These are phyloP conservation scores for Paraurostyla sp. DNA, from an alignment of 73 alveolate genomes.

Conservation along the genomic window DNA sequence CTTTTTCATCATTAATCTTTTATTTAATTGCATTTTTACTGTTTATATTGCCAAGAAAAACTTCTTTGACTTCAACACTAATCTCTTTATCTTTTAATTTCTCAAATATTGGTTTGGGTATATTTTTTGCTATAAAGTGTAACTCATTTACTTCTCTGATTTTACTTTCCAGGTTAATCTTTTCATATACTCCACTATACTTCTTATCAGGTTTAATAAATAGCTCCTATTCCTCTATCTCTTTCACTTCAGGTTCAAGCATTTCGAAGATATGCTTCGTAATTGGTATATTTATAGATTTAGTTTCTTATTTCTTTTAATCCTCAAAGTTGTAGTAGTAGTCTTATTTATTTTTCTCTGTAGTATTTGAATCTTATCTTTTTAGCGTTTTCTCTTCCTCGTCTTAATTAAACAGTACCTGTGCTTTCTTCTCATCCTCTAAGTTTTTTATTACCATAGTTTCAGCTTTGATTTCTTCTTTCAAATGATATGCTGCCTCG, in stretches of 20 bases:
- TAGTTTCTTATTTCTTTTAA: not conserved
- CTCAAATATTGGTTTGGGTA: too few species aligned
- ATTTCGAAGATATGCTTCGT: too few species aligned
- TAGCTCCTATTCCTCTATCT: too few species aligned
- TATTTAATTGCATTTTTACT: too few species aligned
- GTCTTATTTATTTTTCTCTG: not conserved
- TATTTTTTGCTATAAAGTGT: not conserved
- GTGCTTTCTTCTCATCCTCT: not conserved
- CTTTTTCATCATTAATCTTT: too few species aligned
- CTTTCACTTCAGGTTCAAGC: too few species aligned
- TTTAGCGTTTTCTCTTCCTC: not conserved
- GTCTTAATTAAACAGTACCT: not conserved
- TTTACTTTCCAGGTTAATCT: not conserved
- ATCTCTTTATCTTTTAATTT: too few species aligned
- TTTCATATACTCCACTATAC: not conserved
- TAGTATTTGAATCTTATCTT: not conserved
- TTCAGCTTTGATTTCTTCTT: not conserved
- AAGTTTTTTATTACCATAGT: not conserved
- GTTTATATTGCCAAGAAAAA: too few species aligned
- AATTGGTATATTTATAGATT: too few species aligned
- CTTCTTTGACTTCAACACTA: too few species aligned
- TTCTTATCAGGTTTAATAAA: not conserved
- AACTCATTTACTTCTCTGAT: not conserved
- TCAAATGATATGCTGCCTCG: constrained; percentile 13
- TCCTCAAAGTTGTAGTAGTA: constrained; percentile 11